Base-by-base conservation (phyloP, 208 protist species). In the Leishmania lainsoni region DNA sequence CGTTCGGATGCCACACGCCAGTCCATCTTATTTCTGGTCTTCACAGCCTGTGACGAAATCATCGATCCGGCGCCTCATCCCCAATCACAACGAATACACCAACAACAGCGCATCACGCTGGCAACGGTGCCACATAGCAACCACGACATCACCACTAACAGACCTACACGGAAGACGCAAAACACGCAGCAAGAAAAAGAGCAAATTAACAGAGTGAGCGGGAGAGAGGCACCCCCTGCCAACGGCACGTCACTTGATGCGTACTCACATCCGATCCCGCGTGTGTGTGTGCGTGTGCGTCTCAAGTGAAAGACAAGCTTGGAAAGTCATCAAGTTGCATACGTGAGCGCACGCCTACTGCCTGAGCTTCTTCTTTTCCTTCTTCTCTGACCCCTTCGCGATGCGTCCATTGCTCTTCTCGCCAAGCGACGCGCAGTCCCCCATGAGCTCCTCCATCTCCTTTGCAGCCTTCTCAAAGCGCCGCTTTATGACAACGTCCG, bases 381-480 rank as follows among this genome's bases (percentile, higher is more conserved):
- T 96, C 85, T 95, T 91, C 85, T 95, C 93, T 54, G 75, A 73
- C 78, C 90, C 90, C 81, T 90, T 90, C 71, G 85, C 86, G 3
- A 59, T 83, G 9, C 35, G 83, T n/a, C 32, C 82, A 9, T 76
- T 79, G 45, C 51, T 51, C 39, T 68, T 75, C 14, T 77, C 77
- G 12, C 68, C 75, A 0, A 80, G 35, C 14, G 78, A 71, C 32
- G 83, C 75, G 22, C 83, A 61, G 74, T 84, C 71, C 5, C 80
- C 82, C 86, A 96, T 92, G 61, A 96, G 80, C 83, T 92, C 83
- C 42, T 58, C 48, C 91, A 96, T 94, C 81, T 97, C 92, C 86
- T 91, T 92, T 65, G 89, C 87, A 5, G 93, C 91, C 83, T 96
- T 92, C 79, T 95, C 90, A 76, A 93, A 97, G 52, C 92, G 86